Conservation (phyloP, 495 filamentous ascomycete genomes). For the Podospora pseudopauciseta region DNA sequence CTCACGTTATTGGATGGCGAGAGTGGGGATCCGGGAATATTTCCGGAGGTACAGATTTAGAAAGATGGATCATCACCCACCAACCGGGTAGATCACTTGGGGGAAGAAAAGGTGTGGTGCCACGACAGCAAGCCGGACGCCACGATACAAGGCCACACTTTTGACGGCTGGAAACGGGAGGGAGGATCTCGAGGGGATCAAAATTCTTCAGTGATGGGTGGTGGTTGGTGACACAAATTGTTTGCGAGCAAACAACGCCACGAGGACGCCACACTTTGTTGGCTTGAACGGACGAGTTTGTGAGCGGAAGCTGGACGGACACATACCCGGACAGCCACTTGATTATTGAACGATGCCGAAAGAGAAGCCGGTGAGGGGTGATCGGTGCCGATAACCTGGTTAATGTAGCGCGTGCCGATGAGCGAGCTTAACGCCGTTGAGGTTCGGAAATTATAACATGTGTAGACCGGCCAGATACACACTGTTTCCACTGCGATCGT, state of each 20-base stretch:
- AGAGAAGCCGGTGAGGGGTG: too few species aligned
- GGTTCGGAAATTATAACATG: too few species aligned
- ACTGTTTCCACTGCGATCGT: too few species aligned
- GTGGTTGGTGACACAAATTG: neutral
- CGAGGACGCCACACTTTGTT: neutral
- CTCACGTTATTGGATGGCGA: too few species aligned
- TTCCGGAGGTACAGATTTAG: too few species aligned
- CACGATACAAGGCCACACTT: neutral
- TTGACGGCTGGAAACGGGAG: neutral
- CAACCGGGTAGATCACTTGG: neutral
- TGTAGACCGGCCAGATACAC: too few species aligned
- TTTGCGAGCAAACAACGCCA: neutral
- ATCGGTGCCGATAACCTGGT: too few species aligned
- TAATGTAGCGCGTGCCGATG: too few species aligned
- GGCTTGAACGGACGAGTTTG: neutral
- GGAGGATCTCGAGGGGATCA: neutral
- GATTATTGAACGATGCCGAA: too few species aligned
- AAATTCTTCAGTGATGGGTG: neutral
- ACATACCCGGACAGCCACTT: too few species aligned
- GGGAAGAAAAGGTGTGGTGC: neutral
- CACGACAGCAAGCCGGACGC: neutral
- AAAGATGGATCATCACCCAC: neutral
- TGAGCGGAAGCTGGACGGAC: neutral
- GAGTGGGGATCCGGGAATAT: too few species aligned
- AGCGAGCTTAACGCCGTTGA: too few species aligned